phyloP scores from a whole-genome alignment of 2,329 filamentous ascomycete species.

The Fusarium sp. region DNA sequence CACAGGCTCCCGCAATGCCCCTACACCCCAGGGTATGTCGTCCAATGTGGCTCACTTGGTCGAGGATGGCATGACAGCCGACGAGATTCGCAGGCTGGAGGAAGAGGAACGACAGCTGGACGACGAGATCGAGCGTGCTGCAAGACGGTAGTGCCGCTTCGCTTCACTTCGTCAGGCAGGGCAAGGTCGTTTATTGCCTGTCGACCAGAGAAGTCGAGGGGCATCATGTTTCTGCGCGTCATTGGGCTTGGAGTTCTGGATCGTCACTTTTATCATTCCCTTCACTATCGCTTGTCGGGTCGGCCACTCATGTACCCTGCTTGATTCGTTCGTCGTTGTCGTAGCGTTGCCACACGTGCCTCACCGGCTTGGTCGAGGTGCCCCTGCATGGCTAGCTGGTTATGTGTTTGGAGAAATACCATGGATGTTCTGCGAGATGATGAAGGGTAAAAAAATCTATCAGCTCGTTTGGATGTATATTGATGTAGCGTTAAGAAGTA shows the following conservation, averaged over 20 bases:
- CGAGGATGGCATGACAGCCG: conserved; percentile 67
- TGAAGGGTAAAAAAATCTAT: not conserved
- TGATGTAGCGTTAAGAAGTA: conserved; percentile 10
- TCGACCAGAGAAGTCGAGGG: conserved; percentile 9
- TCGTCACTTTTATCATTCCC: conserved; percentile 18
- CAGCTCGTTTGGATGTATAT: conserved; percentile 8
- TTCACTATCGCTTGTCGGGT: conserved; percentile 19
- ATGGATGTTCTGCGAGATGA: conserved; percentile 23
- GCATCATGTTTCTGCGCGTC: conserved; percentile 23
- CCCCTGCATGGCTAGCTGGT: conserved; percentile 7
- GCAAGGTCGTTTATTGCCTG: conserved; percentile 6
- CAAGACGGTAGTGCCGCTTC: conserved; percentile 37
- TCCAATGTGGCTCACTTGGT: conserved; percentile 60
- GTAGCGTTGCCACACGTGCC: conserved; percentile 15
- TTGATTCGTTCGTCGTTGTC: conserved; percentile 24
- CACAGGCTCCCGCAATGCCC: conserved; percentile 33
- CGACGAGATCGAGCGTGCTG: conserved; percentile 61
- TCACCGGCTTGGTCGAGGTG: not conserved
- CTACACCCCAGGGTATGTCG: conserved; percentile 46
- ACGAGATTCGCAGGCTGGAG: conserved; percentile 62
- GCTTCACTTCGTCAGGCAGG: conserved; percentile 3
- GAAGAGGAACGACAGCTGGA: conserved; percentile 66
- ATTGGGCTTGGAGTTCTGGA: conserved; percentile 41
- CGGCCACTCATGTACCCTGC: conserved; percentile 21
- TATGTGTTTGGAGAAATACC: conserved; percentile 33